Evolutionary conservation across 768 basidiomycete species (phyloP).

Genomic region (Hypholoma fasciculare): DNA sequence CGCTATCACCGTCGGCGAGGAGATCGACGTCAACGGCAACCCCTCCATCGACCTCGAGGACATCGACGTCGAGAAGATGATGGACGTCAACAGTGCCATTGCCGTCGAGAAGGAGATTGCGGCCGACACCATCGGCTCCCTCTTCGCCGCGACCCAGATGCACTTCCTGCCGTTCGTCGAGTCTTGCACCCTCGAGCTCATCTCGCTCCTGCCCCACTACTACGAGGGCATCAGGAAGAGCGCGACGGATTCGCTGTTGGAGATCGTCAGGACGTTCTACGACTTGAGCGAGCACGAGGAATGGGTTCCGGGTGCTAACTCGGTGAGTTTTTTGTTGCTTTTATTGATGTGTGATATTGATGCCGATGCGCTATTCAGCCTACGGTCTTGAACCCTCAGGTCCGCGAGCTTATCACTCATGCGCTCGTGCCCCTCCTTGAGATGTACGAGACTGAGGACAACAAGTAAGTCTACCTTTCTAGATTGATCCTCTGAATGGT

Average conservation of each 20-base stretch:
- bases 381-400: conserved; percentile 59
- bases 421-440: conserved; percentile 76
- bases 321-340: conserved; percentile 43
- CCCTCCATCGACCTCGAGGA: conserved; percentile 72
- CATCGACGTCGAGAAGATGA: conserved; percentile 80
- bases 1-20: conserved; percentile 64
- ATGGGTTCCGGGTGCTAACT: conserved; percentile 74
- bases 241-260: conserved; percentile 83
- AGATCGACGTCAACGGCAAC: conserved; percentile 53
- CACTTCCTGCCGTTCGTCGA: conserved; percentile 95
- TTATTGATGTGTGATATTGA: background rate
- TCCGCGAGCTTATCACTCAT: conserved; percentile 79
- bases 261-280: conserved; percentile 90
- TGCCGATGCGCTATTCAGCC: conserved; percentile 8
- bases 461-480: conserved; percentile 72
- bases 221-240: conserved; percentile 98
- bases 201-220: conserved; percentile 82
- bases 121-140: conserved; percentile 89
- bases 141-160: conserved; percentile 78
- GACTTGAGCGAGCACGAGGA: conserved; percentile 80
- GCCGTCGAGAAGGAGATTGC: conserved; percentile 99
- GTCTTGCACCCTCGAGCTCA: conserved; percentile 73
- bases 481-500: conserved; percentile 4
- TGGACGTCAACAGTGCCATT: conserved; percentile 93
- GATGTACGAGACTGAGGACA: conserved; percentile 93